Base-by-base conservation (phyloP, 108 stramenopile species). In the Hondaea fermentalgiana region DNA sequence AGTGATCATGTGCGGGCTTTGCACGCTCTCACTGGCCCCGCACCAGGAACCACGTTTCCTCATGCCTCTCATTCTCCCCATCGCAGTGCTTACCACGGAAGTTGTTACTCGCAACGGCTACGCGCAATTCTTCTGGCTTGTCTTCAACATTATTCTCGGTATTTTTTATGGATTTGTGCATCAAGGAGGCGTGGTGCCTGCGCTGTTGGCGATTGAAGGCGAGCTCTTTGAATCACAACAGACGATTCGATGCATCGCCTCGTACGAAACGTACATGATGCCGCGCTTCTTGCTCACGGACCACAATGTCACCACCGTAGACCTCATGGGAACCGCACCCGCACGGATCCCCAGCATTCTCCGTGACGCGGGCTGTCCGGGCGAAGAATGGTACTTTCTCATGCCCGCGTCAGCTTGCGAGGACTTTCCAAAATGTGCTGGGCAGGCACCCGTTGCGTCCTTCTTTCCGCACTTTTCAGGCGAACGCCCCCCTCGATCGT, bases 201-300 rank as follows among this genome's bases (percentile, higher is more conserved):
- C 49, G 6, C 51, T 83, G 17, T 28, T 83, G n/a, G 76, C 76
- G 6, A 47, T 83, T 12, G 76, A 83, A 35, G 51, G 51, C 45
- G 76, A 83, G 25, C 45, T 83, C 51, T 53, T 83, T 1, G 25
- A 47, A 1, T 10, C 25, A n/a, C 35, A 53, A 23, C 17, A 4
- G 51, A 25, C 19, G 10, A 17, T 53, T 12, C 76, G 49, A 14
- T 83, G 76, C 51, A 53, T 83, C 25, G 76, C 76, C 19, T 45
- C 51, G 17, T 83, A 83, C 51, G 76, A 83, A 45, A 83, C 76
- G 43, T 83, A 83, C 76, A 83, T 83, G 76, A 53, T 53, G 49
- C 76, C 76, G 45, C 76, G 76, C 45, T 83, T 83, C 23, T 45
- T 83, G 16, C 49, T 83, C 12, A 53, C 76, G 49, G 28, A 83